phyloP scores from a whole-genome alignment of 2,329 filamentous ascomycete species.

The Diaporthe vexans region DNA sequence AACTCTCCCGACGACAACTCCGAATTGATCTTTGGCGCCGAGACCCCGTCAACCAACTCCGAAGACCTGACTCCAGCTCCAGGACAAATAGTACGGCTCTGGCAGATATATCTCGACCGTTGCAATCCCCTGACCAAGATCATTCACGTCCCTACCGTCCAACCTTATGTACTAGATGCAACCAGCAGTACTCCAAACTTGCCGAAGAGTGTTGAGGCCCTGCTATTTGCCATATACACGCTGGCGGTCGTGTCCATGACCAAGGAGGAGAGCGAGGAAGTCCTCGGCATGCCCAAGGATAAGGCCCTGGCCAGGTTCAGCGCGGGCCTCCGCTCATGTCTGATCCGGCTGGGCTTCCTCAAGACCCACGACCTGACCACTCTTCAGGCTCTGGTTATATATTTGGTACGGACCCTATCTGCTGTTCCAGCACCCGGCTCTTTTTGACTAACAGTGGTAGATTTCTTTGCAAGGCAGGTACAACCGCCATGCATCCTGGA shows the following conservation, averaged over 20 bases:
- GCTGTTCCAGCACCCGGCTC: background rate
- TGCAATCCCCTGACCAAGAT: conserved; percentile 81
- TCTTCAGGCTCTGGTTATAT: conserved; percentile 71
- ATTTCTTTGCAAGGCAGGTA: conserved; percentile 70
- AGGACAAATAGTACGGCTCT: conserved; percentile 77
- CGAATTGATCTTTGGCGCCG: conserved; percentile 61
- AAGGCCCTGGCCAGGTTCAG: conserved; percentile 66
- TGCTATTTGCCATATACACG: conserved; percentile 76
- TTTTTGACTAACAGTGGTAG: conserved; percentile 51
- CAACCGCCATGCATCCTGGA: conserved; percentile 71
- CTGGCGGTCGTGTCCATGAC: conserved; percentile 70
- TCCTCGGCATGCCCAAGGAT: conserved; percentile 64
- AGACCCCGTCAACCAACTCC: conserved; percentile 53
- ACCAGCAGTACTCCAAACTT: conserved; percentile 68
- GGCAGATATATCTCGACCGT: conserved; percentile 81
- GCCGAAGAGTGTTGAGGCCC: conserved; percentile 70
- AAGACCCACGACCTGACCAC: conserved; percentile 70
- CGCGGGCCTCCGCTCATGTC: conserved; percentile 62
- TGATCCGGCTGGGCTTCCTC: conserved; percentile 69
- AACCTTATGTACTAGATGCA: conserved; percentile 75
- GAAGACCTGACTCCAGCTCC: conserved; percentile 74
- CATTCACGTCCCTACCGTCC: conserved; percentile 79
- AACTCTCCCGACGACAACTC: conserved; percentile 65
- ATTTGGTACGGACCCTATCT: conserved; percentile 59
- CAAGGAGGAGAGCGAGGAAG: conserved; percentile 67